Percentiles rank a stretch among this genome's conserved stretches.
Conservation (phyloP, 83 land plant species). For the Diphasiastrum complanatum region DNA sequence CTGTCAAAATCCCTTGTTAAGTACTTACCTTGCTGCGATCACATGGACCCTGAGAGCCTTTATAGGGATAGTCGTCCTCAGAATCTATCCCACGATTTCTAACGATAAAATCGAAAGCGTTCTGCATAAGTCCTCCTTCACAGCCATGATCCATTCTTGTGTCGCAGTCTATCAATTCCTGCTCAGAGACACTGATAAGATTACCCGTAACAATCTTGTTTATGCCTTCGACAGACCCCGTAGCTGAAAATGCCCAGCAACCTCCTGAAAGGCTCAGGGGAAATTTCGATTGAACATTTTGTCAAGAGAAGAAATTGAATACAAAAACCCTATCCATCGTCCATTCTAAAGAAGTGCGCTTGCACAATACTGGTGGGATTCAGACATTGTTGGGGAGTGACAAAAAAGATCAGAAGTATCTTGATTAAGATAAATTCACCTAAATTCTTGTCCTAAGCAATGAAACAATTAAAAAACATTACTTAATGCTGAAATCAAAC, state of each 20-base stretch:
- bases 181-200: constrained; percentile 54
- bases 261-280: constrained; percentile 29
- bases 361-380: too few species aligned
- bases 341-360: too few species aligned
- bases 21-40: constrained; percentile 25
- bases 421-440: too few species aligned
- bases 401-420: too few species aligned
- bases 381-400: too few species aligned
- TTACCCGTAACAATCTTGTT: constrained; percentile 46
- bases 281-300: constrained; percentile 12
- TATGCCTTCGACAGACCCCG: constrained; percentile 53
- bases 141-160: constrained; percentile 44
- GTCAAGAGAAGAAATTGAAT: too few species aligned
- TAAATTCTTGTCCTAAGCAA: too few species aligned
- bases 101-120: constrained; percentile 53
- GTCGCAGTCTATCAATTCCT: constrained; percentile 59
- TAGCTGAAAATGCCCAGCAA: constrained; percentile 53
- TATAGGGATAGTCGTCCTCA: constrained; percentile 52
- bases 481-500: too few species aligned
- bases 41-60: constrained; percentile 32
- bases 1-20: neutral
- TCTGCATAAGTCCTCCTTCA: constrained; percentile 59
- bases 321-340: too few species aligned
- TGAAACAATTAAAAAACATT: too few species aligned
- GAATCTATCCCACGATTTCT: constrained; percentile 52